Percentiles rank a stretch among this genome's conserved stretches.
Evolutionary conservation across 306 rosid species (phyloP).

Genomic region (Begonia loranthoides): DNA sequence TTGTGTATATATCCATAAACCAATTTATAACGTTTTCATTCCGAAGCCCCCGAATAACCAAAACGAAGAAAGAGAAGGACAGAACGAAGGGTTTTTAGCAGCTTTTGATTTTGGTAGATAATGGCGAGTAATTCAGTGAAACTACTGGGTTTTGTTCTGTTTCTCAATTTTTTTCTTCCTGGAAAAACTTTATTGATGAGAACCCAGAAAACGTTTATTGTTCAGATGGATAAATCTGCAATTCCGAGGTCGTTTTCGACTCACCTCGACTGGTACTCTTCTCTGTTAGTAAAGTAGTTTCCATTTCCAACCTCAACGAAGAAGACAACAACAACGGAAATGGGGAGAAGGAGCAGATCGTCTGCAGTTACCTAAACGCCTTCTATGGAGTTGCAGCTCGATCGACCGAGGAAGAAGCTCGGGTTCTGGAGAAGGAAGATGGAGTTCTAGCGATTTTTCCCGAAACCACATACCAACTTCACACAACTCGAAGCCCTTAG

Average conservation of each 20-base stretch:
- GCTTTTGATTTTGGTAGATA: not conserved
- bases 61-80: not conserved
- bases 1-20: no score
- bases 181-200: slow-evolving; percentile 14
- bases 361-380: slow-evolving; percentile 58
- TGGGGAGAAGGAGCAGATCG: slow-evolving; percentile 32
- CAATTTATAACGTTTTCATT: no score
- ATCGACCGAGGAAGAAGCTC: slow-evolving; percentile 40
- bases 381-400: slow-evolving; percentile 72
- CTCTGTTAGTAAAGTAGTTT: slow-evolving; percentile 32
- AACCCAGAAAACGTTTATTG: slow-evolving; percentile 35
- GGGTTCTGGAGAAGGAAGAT: slow-evolving; percentile 34
- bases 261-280: slow-evolving; percentile 65
- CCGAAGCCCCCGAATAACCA: no score
- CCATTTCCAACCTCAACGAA: slow-evolving; percentile 4
- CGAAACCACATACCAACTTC: slow-evolving; percentile 57
- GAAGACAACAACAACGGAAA: slow-evolving; percentile 11
- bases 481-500: slow-evolving; percentile 89
- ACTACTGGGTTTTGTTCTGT: slow-evolving; percentile 21
- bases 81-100: not conserved
- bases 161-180: slow-evolving; percentile 13
- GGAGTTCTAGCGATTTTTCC: slow-evolving; percentile 68
- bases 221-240: slow-evolving; percentile 71
- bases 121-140: slow-evolving; percentile 26
- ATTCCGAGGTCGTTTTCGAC: slow-evolving; percentile 43